A percentile compares a stretch with the other conserved stretches of the same genome.
phyloP scores from a whole-genome alignment of 2,329 filamentous ascomycete species.

The Trichoderma brevicompactum region DNA sequence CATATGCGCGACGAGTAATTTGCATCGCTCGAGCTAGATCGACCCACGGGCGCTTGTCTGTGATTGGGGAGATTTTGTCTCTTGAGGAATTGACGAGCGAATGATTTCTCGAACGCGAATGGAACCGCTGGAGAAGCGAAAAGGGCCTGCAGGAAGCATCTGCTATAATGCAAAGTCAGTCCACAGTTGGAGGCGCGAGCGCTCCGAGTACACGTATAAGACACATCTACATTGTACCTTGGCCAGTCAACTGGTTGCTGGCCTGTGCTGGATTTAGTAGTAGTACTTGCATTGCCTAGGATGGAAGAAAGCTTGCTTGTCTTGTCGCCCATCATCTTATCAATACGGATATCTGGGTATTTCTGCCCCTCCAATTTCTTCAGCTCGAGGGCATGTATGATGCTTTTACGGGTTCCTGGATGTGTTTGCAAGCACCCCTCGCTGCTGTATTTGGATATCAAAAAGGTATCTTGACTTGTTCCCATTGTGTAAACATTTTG shows the following conservation, averaged over 20 bases:
- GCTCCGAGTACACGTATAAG: too few relatives aligned
- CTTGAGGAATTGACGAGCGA: neutral
- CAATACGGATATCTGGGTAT: neutral
- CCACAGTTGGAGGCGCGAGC: too few relatives aligned
- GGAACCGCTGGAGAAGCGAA: conserved; percentile 1
- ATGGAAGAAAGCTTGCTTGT: conserved; percentile 4
- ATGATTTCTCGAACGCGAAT: conserved; percentile 11
- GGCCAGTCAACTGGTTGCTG: too few relatives aligned
- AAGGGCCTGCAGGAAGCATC: neutral
- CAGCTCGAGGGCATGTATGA: neutral
- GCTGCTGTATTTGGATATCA: neutral
- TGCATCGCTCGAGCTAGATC: conserved; percentile 4
- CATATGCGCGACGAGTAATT: neutral
- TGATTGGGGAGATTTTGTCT: neutral
- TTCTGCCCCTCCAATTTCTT: conserved; percentile 1
- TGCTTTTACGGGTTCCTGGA: neutral
- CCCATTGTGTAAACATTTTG: too few relatives aligned
- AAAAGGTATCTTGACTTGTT: too few relatives aligned
- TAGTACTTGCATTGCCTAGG: neutral
- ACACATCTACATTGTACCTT: too few relatives aligned
- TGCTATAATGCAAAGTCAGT: too few relatives aligned
- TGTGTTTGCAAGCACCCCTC: neutral
- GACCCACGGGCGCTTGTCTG: neutral
- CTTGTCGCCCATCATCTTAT: neutral
- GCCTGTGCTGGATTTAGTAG: too few relatives aligned